Base-by-base conservation (phyloP, 768 basidiomycete species). In the Albatrellus ellisii region DNA sequence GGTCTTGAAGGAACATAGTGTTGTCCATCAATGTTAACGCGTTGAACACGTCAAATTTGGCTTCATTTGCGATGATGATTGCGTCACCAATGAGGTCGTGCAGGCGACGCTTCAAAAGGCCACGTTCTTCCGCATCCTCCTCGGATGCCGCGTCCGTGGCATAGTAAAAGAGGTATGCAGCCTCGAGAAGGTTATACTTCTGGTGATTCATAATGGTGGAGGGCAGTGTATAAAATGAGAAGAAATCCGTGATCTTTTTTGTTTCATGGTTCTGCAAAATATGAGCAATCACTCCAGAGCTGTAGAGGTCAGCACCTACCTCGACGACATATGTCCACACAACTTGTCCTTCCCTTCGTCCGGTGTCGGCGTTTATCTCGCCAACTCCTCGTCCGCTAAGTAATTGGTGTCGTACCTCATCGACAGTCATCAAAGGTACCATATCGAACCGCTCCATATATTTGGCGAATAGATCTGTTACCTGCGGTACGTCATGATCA, bases 311-410 rank as follows among this genome's bases (percentile, higher is more conserved):
- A 12, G 37, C 12, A 52, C 66, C 40, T 44, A 82, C 94, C 75
- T 98, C 92, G 35, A 95, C 85, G 25, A 99, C 92, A 54, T 94
- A 98, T 2, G 84, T 68, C 92, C 92, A 99, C 2, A 85, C 80
- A 22, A 98, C 94, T 57, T 98, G 95, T 2, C 76, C 77, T 6
- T 72, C 62, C 49, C 85, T 68, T 54, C 79, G 54, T 54, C 56
- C 73, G 60, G 46, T 58, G 37, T 57, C 48, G 38, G 67, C 70
- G 27, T 70, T 70, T 10, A 62, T 54, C 28, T 60, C 67, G 43
- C 77, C 73, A 17, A 57, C 62, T 2, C 90, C 95, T 34, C 67
- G 67, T 4, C 95, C 95, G 52, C 87, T 88, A 53, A 91, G 62
- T 59, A 98, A 79, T 48, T 89, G 81, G 59, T 99, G 94, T 47